Conservation (phyloP, 495 filamentous ascomycete genomes). For the Neohortaea acidophila region DNA sequence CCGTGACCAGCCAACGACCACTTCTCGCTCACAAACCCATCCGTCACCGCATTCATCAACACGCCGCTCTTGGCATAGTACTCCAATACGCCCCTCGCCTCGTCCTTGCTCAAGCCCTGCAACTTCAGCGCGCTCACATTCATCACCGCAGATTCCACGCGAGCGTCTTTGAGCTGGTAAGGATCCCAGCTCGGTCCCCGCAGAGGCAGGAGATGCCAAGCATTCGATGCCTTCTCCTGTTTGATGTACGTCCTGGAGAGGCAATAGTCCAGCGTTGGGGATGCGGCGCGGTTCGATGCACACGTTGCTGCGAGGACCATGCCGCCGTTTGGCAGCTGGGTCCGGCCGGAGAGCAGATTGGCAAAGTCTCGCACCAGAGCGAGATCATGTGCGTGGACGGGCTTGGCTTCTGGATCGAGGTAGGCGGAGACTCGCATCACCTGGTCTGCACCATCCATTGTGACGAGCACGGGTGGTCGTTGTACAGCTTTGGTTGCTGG, state of each 20-base stretch:
- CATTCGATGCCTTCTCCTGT: no score
- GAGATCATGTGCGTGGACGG: constrained; percentile 79
- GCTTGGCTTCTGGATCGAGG: constrained; percentile 46
- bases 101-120: constrained; percentile 49
- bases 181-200: constrained; percentile 39
- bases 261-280: constrained; percentile 43
- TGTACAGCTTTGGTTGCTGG: constrained; percentile 26
- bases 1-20: constrained; percentile 71
- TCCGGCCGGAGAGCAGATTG: constrained; percentile 46
- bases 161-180: constrained; percentile 51
- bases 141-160: constrained; percentile 41
- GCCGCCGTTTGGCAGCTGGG: constrained; percentile 57
- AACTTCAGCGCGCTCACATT: constrained; percentile 19
- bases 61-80: constrained; percentile 85
- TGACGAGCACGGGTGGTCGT: constrained; percentile 65
- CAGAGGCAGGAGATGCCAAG: background rate
- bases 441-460: constrained; percentile 63
- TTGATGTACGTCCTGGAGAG: no score
- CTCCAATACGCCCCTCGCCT: constrained; percentile 73
- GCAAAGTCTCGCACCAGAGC: constrained; percentile 61
- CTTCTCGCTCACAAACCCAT: constrained; percentile 62
- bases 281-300: constrained; percentile 44
- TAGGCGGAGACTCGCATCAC: constrained; percentile 66
- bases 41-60: constrained; percentile 50
- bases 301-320: constrained; percentile 59